Evolutionary conservation across 371 early-diverging fungal species (phyloP), one percentile per base, ranked within the genome.

Genomic region (Parasitella parasitica): DNA sequence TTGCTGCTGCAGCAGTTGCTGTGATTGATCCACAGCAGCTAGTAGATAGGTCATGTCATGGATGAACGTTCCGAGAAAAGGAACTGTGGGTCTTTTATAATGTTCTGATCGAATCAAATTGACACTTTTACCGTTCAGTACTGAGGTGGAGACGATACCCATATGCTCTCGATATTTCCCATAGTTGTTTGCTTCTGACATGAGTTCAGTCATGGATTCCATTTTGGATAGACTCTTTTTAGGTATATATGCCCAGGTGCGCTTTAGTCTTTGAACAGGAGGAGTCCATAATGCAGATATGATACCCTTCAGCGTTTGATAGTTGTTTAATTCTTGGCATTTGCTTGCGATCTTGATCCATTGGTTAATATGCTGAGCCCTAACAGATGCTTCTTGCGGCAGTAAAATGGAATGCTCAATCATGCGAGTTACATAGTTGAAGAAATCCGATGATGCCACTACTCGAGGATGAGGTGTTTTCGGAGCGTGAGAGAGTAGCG

Each of bases 1-100:
- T n/a, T n/a, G n/a, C n/a, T n/a, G n/a, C n/a, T 34, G n/a, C 49
- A 64, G 48, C 58, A 77, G 60, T 89, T 88, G 24, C 16, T 58
- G 64, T 6, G 58, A 46, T 27, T 64, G 64, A 20, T 51, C 57
- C 54, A 78, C 81, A 6, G 87, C 86, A 0, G 90, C 91, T 6
- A 85, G 32, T 13, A 92, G 68, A 61, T 93, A 93, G 4, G 92
- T 91, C 36, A 86, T 81, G 63, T 93, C 94, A 69, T 91, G 91
- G 24, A 91, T 87, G 63, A 90, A 87, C 1, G 91, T 86, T 15
- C 94, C 92, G 9, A 93, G 63, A 66, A 88, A 93, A 0, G 94
- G 94, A 8, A 93, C 83, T 15, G 84, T 85, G 4, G 93, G 91
- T 26, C 84, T 61, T 32, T 72, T 63, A 53, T 70, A 70, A 32